Percentiles rank a stretch among this genome's conserved stretches.
phyloP scores from a whole-genome alignment of 2,329 filamentous ascomycete species.

The Alternaria triticimaculans region DNA sequence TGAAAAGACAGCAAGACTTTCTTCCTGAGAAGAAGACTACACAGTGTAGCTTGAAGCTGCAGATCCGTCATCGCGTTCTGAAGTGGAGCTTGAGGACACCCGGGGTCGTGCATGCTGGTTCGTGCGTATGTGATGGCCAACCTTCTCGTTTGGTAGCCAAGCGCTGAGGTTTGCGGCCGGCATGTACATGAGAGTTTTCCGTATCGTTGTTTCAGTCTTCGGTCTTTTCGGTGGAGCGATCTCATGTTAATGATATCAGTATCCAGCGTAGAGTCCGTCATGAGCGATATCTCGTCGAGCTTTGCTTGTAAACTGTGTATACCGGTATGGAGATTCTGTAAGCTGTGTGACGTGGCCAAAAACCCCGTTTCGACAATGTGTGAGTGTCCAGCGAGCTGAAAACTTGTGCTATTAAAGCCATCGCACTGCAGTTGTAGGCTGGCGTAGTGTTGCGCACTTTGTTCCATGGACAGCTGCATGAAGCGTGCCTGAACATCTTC shows the following conservation, averaged over 20 bases:
- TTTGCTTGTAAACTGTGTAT: neutral
- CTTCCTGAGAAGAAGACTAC: neutral
- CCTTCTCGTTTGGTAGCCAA: neutral
- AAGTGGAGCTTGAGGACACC: neutral
- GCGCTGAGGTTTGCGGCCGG: neutral
- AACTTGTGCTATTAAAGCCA: neutral
- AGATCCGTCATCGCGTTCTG: neutral
- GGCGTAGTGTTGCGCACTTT: neutral
- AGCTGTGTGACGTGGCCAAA: fast-evolving
- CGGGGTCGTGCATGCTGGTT: neutral
- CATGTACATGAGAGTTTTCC: neutral
- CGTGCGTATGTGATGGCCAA: neutral
- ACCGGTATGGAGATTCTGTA: neutral
- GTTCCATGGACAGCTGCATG: neutral
- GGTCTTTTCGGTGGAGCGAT: neutral
- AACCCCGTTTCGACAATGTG: neutral
- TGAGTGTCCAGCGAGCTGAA: neutral
- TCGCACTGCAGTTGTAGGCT: neutral
- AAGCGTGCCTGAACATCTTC: fast-evolving
- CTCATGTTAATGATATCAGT: neutral
- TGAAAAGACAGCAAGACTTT: neutral
- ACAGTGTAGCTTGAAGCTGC: neutral
- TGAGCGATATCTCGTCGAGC: neutral
- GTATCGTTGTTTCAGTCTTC: neutral
- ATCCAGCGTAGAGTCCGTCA: neutral